Evolutionary conservation across 2,329 filamentous ascomycete genomes (phyloP), one percentile per base, ranked within the genome.

Genomic region (Penicillium sp.): DNA sequence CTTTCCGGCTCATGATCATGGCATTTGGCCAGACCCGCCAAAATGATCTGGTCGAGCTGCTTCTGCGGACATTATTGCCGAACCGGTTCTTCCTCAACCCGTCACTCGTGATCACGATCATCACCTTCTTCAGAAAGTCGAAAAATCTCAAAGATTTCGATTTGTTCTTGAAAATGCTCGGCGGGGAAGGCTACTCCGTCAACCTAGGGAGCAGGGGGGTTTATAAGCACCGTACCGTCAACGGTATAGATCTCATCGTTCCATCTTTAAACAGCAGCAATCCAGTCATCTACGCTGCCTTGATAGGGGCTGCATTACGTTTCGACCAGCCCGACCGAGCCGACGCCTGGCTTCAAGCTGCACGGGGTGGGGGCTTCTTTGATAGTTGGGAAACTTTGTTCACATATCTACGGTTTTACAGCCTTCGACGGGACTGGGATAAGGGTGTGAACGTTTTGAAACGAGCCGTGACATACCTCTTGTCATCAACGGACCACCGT

Each of bases 71-170:
- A 41, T 46, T 77, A 27, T 56, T 77, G 27, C 71, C 72, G 3
- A 66, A 75, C 57, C 61, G 65, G n/a, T 75, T 75, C 47, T 63
- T 64, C 15, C 49, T 77, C 40, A 72, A 56, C 38, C 60, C 67
- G 3, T 67, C 73, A 3, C 59, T 75, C 21, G 72, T 76, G 29
- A 63, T 72, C 38, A 62, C 71, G 0, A 72, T 73, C 6, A 32
- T 77, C 29, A 66, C 65, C 13, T 75, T 70, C 52, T 75, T 67
- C 55, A 71, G 70, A 42, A 76, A 74, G 56, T 67, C 70, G 2
- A 74, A 72, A 51, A 72, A 77, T 41, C 64, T 77, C 4, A 71
- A 69, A 40, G 65, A 67, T n/a, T 76, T 76, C 39, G 73, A 77
- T 47, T 53, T 69, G 23, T 75, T 76, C 48, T 55, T 77, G 32